phyloP scores from a whole-genome alignment of 352 stramenopile genomes.

The Halophytophthora batemanensis region DNA sequence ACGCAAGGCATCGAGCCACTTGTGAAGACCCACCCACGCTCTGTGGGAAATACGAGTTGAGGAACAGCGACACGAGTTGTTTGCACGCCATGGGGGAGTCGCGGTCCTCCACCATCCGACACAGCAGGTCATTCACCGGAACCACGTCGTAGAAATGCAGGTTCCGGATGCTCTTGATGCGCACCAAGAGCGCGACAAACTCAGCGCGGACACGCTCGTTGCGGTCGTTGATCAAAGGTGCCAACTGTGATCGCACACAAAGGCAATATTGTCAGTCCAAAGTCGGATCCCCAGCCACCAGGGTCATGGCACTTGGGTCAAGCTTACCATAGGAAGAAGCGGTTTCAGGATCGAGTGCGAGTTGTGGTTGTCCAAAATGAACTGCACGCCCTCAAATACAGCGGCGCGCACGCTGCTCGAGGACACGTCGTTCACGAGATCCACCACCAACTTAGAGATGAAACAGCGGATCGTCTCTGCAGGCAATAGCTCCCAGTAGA shows the following conservation, averaged over 20 bases:
- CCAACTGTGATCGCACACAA: conserved; percentile 37
- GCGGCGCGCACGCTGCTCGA: conserved; percentile 76
- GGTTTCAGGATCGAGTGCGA: conserved; percentile 83
- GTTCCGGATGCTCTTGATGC: conserved; percentile 86
- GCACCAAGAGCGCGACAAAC: conserved; percentile 72
- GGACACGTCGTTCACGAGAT: conserved; percentile 78
- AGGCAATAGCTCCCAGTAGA: conserved; percentile 85
- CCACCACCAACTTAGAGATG: conserved; percentile 75
- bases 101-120: conserved; percentile 68
- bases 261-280: conserved; percentile 5
- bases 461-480: conserved; percentile 80
- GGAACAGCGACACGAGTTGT: conserved; percentile 75
- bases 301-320: neutral
- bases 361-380: conserved; percentile 87
- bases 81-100: conserved; percentile 57
- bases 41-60: conserved; percentile 88
- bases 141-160: conserved; percentile 88
- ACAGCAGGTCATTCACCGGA: conserved; percentile 69
- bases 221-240: conserved; percentile 78
- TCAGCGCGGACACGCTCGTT: conserved; percentile 82
- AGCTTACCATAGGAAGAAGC: conserved; percentile 71
- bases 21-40: conserved; percentile 76
- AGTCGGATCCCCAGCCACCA: neutral
- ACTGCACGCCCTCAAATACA: conserved; percentile 81
- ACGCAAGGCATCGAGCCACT: conserved; percentile 69